Evolutionary conservation across 768 basidiomycete genomes (phyloP).

Genomic region (Termitomyces heimii): DNA sequence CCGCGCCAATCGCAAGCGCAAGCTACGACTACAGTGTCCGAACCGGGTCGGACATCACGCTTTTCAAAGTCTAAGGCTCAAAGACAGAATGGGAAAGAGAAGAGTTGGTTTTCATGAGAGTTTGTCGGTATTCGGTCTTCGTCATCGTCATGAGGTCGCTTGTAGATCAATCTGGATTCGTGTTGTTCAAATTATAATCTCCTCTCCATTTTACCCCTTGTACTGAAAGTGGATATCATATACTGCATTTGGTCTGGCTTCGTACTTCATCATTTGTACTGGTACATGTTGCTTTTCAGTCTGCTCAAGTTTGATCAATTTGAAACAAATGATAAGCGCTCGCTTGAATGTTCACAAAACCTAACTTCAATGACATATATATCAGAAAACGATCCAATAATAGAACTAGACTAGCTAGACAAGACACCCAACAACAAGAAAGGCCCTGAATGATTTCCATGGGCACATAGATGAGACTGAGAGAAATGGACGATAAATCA

Average conservation of each 20-base stretch:
- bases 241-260: background rate
- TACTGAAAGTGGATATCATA: background rate
- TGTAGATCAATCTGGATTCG: background rate
- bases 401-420: background rate
- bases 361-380: background rate
- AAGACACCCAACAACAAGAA: background rate
- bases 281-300: background rate
- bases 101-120: background rate
- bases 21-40: background rate
- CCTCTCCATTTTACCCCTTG: background rate
- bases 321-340: background rate
- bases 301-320: background rate
- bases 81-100: background rate
- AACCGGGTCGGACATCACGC: background rate
- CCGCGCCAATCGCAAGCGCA: background rate
- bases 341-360: background rate
- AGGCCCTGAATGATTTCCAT: slow-evolving; percentile 1
- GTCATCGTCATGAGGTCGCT: background rate
- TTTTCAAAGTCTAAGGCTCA: background rate
- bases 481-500: background rate
- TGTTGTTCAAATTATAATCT: background rate
- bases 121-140: background rate
- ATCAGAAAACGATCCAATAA: background rate
- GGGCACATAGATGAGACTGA: background rate
- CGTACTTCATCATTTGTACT: background rate